Evolutionary conservation across 1,284 basidiomycete species (phyloP).

Genomic region (Moniliella sp.): DNA sequence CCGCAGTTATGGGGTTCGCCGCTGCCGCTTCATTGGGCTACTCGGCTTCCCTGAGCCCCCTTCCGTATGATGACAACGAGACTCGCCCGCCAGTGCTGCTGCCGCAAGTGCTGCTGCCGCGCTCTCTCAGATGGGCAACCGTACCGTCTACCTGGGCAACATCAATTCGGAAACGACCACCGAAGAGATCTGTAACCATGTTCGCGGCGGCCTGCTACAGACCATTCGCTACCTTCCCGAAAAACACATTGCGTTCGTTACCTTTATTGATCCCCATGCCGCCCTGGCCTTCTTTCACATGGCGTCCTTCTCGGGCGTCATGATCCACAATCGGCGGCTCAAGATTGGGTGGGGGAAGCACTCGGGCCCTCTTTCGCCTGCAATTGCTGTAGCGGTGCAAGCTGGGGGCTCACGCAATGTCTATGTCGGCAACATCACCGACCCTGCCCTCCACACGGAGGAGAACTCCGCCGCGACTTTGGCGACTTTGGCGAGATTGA

Average conservation of each 20-base stretch:
- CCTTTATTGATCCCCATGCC: conserved; percentile 29
- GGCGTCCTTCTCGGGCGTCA: conserved; percentile 25
- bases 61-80: conserved; percentile 2
- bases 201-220: conserved; percentile 29
- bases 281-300: conserved; percentile 30
- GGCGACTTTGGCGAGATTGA: conserved; percentile 29
- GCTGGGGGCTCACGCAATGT: conserved; percentile 30
- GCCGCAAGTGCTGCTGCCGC: conserved; percentile 2
- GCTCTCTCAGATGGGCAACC: conserved; percentile 26
- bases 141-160: conserved; percentile 32
- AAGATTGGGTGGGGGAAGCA: conserved; percentile 33
- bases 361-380: conserved; percentile 27
- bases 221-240: conserved; percentile 29
- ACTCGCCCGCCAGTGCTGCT: conserved; percentile 8
- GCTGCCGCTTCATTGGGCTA: conserved; percentile 30
- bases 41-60: conserved; percentile 12
- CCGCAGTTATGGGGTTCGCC: conserved; percentile 29
- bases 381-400: conserved; percentile 29
- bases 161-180: conserved; percentile 30
- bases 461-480: conserved; percentile 25
- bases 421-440: conserved; percentile 31
- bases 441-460: conserved; percentile 17
- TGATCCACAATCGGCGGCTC: conserved; percentile 28
- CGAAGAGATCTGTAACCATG: conserved; percentile 33
- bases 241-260: conserved; percentile 31